Evolutionary conservation across 495 filamentous ascomycete species (phyloP).

Genomic region (Lindgomyces ingoldianus): DNA sequence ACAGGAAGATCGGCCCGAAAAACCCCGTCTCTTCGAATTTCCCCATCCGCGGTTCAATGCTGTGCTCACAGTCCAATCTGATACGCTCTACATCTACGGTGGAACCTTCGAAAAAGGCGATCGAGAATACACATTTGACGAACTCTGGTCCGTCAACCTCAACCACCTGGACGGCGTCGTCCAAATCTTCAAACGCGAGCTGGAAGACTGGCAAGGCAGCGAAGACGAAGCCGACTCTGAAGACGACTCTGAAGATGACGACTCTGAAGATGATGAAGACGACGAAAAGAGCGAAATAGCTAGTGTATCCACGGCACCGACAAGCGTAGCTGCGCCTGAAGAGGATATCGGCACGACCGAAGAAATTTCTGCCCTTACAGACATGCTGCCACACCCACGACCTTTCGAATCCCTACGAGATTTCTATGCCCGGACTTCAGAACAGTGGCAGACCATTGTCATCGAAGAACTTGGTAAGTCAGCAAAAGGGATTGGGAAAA

Average conservation of each 20-base stretch:
- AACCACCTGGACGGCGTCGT: constrained; percentile 89
- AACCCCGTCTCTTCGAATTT: constrained; percentile 65
- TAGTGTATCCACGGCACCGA: constrained; percentile 37
- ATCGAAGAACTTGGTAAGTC: constrained; percentile 67
- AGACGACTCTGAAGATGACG: constrained; percentile 67
- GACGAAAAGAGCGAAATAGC: constrained; percentile 52
- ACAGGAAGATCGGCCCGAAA: constrained; percentile 50
- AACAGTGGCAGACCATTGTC: constrained; percentile 84
- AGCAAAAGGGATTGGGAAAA: constrained; percentile 57
- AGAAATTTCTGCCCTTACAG: constrained; percentile 52
- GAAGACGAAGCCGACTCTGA: constrained; percentile 46
- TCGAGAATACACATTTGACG: constrained; percentile 90
- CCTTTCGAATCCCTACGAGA: constrained; percentile 91
- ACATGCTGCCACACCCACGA: constrained; percentile 66
- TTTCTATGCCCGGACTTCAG: constrained; percentile 85
- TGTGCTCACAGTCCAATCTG: constrained; percentile 84
- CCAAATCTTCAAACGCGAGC: constrained; percentile 79
- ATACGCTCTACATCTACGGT: constrained; percentile 88
- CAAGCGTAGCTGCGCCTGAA: constrained; percentile 44
- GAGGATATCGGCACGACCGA: constrained; percentile 50
- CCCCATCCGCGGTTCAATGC: constrained; percentile 89
- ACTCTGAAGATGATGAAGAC: constrained; percentile 67
- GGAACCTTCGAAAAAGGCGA: constrained; percentile 95
- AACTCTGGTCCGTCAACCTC: constrained; percentile 87
- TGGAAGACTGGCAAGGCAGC: constrained; percentile 78